Conservation (phyloP, 1,139 yeast species). For the Pichia inconspicua region DNA sequence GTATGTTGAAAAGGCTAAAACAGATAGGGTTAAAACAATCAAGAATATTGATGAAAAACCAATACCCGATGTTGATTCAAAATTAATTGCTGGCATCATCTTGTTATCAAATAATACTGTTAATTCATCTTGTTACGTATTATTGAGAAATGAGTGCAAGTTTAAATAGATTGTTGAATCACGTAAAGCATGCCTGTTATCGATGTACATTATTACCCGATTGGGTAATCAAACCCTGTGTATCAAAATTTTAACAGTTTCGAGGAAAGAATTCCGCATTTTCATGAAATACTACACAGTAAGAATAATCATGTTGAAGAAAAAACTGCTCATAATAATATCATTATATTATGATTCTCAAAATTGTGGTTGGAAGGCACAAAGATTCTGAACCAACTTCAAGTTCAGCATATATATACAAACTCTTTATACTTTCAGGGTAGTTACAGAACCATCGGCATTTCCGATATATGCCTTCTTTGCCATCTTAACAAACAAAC, state of each 20-base stretch:
- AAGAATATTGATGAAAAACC: neutral
- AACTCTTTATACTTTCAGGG: slow-evolving; percentile 13
- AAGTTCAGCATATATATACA: too few species aligned
- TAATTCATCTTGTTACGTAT: neutral
- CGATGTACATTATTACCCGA: slow-evolving; percentile 10
- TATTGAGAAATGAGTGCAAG: too few species aligned
- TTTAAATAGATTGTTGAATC: too few species aligned
- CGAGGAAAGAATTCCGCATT: neutral
- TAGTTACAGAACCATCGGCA: slow-evolving; percentile 25
- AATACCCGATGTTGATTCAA: neutral
- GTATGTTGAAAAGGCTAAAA: neutral
- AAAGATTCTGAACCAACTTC: too few species aligned
- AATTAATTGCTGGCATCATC: slow-evolving; percentile 1
- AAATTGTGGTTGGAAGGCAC: too few species aligned
- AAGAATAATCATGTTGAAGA: too few species aligned
- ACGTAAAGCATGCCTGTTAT: neutral
- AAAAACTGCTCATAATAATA: too few species aligned
- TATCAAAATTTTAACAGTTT: neutral
- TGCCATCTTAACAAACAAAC: slow-evolving; percentile 73
- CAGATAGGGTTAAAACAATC: neutral
- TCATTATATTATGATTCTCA: too few species aligned
- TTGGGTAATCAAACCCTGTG: slow-evolving; percentile 7
- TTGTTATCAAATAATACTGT: neutral
- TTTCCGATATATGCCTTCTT: slow-evolving; percentile 81
- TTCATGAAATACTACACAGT: too few species aligned